A percentile compares a stretch with the other conserved stretches of the same genome.
phyloP scores from a whole-genome alignment of 441 rosid genomes.

The Euphorbia schlechtendalii region DNA sequence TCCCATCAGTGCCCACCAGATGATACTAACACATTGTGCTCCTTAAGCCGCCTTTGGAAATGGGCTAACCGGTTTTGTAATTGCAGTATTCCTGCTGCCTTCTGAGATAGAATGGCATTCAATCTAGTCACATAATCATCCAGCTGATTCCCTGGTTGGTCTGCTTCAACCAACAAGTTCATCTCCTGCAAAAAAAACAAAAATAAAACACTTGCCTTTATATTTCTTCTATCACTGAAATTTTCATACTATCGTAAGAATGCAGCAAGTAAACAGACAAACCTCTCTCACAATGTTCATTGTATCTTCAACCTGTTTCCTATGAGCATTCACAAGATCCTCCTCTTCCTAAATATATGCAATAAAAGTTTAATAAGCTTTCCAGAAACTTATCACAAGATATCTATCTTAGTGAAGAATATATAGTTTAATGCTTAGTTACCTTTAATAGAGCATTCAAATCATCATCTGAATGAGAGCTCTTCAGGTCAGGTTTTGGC shows the following conservation, averaged over 20 bases:
- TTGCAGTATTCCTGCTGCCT: constrained; percentile 53
- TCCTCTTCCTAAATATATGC: constrained; percentile 51
- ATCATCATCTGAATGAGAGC: constrained; percentile 44
- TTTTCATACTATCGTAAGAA: too few species aligned
- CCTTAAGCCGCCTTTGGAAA: constrained; percentile 54
- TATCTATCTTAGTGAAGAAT: not conserved
- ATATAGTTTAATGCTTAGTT: not conserved
- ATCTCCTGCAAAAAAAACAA: constrained; percentile 42
- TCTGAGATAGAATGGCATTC: constrained; percentile 50
- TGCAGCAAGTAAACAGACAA: not conserved
- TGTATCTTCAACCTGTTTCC: constrained; percentile 60
- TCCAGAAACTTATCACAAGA: not conserved
- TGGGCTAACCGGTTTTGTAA: constrained; percentile 46
- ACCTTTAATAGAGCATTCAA: constrained; percentile 57
- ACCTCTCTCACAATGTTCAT: constrained; percentile 65
- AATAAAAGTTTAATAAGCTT: constrained; percentile 8
- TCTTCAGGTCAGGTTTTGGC: constrained; percentile 43
- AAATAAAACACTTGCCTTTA: too few species aligned
- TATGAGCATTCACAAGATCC: constrained; percentile 59
- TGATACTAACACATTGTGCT: constrained; percentile 50
- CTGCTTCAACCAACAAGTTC: constrained; percentile 57
- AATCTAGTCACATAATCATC: constrained; percentile 42
- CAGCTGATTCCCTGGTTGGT: constrained; percentile 60
- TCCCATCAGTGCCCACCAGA: constrained; percentile 30
- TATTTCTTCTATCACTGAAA: too few species aligned